Evolutionary conservation across 176 grass and related monocot genomes (phyloP), one percentile per base, ranked within the genome.

Genomic region (Cenchrus purpureus): DNA sequence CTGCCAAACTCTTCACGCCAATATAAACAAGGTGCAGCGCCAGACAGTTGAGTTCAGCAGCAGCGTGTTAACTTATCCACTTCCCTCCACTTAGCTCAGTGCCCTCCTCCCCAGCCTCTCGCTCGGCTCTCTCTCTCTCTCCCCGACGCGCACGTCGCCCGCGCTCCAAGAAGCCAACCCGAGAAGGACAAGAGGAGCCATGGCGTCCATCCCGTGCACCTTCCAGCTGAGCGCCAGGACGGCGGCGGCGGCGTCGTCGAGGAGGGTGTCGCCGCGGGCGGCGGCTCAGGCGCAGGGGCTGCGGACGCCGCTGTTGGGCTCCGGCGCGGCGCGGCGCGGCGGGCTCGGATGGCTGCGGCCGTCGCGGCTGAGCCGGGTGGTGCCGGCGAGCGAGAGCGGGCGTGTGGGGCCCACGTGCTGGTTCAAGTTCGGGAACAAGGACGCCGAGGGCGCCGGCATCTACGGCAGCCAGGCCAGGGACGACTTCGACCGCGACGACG

Each of bases 401-500:
- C 81, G 89, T 2, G 86, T 75, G 62, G 82, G 87, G 6, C 70
- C 91, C 22, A 93, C 91, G 45, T 92, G 88, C 89, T 98, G 88
- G 87, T 98, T 98, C 87, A 90, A 55, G 87, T 94, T 98, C 73
- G 93, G 96, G n/a, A 98, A 88, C 87, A 84, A 89, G 74, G 91
- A 93, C 63, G 78, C 91, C 8, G 89, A 98, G 91, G 93, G 89
- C 71, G 93, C 93, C 20, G 89, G 96, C 60, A 93, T 95, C 78
- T 95, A 95, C 37, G 95, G 95, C 65, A 98, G 91, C 86, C 91
- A 98, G 89, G 29, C 44, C 40, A 80, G 96, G 88, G 93, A 94
- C 74, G 93, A 98, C 89, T 98, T 98, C 76, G 95, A 98, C 78
- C 82, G 93, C 80, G 95, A 95, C 84, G 95, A 95, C 88, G 95